Base-by-base conservation (phyloP, 2,329 filamentous ascomycete species). In the Didymella lethalis region DNA sequence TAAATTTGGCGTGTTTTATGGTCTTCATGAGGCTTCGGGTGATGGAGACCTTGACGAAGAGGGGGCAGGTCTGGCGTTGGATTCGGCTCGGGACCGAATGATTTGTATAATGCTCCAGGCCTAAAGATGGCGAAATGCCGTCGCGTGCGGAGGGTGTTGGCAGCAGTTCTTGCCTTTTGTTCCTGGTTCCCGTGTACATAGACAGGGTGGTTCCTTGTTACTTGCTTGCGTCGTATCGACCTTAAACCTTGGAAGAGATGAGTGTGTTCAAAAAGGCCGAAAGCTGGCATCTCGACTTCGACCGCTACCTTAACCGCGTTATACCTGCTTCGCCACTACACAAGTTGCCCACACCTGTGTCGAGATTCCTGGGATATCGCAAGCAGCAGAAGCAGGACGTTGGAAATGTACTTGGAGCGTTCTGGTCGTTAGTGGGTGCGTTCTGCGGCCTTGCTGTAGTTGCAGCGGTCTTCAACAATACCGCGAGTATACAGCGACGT, bases 231-330 rank as follows among this genome's bases (percentile, higher is more conserved):
- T 25, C 7, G 28, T 28, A n/a, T 43, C 23, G 11, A n/a, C 4
- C 41, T 16, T 48, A 3, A 5, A 16, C 2, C 10, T n/a, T 6
- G 11, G 48, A 25, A 52, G 16, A 45, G 25, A 67, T 68, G 64
- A 51, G 54, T 53, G 54, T 59, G 3, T 59, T 64, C 16, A 56
- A 46, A 16, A 57, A 44, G 41, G 64, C 66, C 14, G 59, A 64
- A 51, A 56, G 61, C 8, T 75, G 72, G 64, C 82, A 88, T 70
- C 87, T 96, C 77, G 86, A 95, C 77, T 85, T 96, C 63, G 93
- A 97, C 81, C 79, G 78, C n/a, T 86, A 89, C 72, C 74, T 96
- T 49, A 92, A 94, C 73, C 89, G 84, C 2, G 82, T 87, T 60
- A 72, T 96, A 25, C 90, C 90, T 8, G 80, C 84, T 14, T 88